Evolutionary conservation across 2,329 filamentous ascomycete genomes (phyloP), one percentile per base, ranked within the genome.

Genomic region (Cladophialophora chaetospira): DNA sequence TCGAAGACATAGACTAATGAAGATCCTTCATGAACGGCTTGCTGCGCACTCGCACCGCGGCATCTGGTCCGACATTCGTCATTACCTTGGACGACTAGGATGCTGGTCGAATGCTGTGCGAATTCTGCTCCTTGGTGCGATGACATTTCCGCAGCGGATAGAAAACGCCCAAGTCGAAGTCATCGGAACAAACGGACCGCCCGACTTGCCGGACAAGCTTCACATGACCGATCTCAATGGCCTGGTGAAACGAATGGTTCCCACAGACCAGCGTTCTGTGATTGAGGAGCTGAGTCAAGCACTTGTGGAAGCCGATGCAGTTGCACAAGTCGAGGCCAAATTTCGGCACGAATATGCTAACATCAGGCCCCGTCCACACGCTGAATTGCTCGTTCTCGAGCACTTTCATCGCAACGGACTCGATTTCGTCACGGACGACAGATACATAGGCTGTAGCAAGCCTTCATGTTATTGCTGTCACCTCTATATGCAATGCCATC

Each of bases 401-500:
- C 69, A 77, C 51, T 82, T 82, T 57, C 66, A 73, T 58, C 44
- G 60, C 3, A 62, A 63, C 0, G 29, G 62, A 0, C 62, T 74
- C 1, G 31, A 19, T 0, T 82, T 78, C 59, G 68, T 70, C 2
- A 68, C 66, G 2, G 50, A 67, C 4, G 78, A 82, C 52, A 66
- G 67, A 4, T 82, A 75, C 58, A 74, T 83, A 6, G 79, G 74
- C 4, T 79, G 75, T 55, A 83, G 79, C 64, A 83, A 82, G 64
- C 72, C 73, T 0, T 75, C 80, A 3, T 83, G 79, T 53, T 76
- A 78, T 55, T 78, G 75, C 51, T 83, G 79, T 63, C 63, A 67
- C 55, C 57, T 69, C 31, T 71, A 71, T 47, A 69, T 70, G 55
- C 60, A 53, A 31, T 42, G 64, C 55, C 67, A 70, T 47, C 69